phyloP scores from a whole-genome alignment of 192 early-diverging fungal genomes.

The Backusella luteola region DNA sequence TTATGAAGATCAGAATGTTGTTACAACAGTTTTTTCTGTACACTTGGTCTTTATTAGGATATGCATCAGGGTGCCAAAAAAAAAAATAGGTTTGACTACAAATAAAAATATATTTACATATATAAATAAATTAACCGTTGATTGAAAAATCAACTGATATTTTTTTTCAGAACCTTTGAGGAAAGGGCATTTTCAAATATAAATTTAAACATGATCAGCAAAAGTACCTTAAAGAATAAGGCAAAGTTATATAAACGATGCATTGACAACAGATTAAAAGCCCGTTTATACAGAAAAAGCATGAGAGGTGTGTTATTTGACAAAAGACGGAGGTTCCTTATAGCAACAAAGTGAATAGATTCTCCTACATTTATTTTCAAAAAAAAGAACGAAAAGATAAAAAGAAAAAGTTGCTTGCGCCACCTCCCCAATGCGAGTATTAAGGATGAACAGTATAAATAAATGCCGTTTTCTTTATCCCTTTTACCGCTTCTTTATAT shows the following conservation, averaged over 20 bases:
- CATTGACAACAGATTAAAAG: not conserved
- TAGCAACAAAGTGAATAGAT: not conserved
- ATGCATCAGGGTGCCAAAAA: not conserved
- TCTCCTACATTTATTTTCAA: not conserved
- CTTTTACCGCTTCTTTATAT: not conserved
- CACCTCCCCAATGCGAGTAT: not conserved
- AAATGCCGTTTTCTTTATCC: not conserved
- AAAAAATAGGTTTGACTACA: not conserved
- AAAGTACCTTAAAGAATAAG: not conserved
- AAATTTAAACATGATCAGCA: not conserved
- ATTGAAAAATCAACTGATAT: not conserved
- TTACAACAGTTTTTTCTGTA: conserved; percentile 8
- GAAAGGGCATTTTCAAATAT: not conserved
- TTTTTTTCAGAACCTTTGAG: not conserved
- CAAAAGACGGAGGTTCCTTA: not conserved
- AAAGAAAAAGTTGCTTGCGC: conserved; percentile 2
- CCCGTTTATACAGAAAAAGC: not conserved
- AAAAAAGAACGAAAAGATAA: conserved; percentile 5
- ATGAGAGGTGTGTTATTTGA: not conserved
- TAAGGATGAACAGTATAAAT: not conserved
- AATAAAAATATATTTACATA: not conserved
- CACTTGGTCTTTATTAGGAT: not conserved
- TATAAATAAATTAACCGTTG: not conserved
- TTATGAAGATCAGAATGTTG: not conserved
- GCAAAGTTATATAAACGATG: not conserved